Evolutionary conservation across 108 stramenopile genomes (phyloP).

Genomic region (Aurantiochytrium sp.): DNA sequence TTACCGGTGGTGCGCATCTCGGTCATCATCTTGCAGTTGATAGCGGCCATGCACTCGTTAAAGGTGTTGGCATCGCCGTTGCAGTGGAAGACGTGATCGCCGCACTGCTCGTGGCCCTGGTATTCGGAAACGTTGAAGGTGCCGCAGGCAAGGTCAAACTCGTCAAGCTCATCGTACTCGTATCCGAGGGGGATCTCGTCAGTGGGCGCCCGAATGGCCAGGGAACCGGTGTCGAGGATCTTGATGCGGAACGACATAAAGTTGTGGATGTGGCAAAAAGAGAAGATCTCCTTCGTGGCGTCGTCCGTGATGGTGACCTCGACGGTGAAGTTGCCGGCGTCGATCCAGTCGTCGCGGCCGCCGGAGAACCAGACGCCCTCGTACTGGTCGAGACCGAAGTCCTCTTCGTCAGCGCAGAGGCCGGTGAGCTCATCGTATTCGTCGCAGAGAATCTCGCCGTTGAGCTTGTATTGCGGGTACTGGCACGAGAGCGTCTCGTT

Average conservation of each 20-base stretch:
- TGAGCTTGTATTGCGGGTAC: conserved; percentile 67
- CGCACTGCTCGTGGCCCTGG: conserved; percentile 30
- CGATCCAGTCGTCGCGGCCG: conserved; percentile 63
- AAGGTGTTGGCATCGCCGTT: conserved; percentile 27
- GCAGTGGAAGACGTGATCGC: conserved; percentile 33
- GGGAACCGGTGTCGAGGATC: conserved; percentile 47
- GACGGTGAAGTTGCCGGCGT: conserved; percentile 48
- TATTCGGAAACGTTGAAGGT: conserved; percentile 39
- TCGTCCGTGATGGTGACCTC: conserved; percentile 47
- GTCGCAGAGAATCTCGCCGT: conserved; percentile 54
- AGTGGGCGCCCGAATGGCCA: conserved; percentile 22
- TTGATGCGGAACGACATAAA: conserved; percentile 65
- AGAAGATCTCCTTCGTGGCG: conserved; percentile 67
- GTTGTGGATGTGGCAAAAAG: conserved; percentile 79
- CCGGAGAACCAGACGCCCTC: conserved; percentile 67
- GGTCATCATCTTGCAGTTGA: conserved; percentile 42
- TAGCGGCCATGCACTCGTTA: conserved; percentile 39
- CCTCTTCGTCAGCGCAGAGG: not conserved
- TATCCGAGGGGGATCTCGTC: conserved; percentile 42
- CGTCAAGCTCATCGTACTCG: conserved; percentile 38
- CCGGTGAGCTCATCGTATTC: conserved; percentile 19
- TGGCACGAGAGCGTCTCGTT: conserved; percentile 45
- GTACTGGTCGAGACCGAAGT: conserved; percentile 73
- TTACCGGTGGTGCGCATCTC: conserved; percentile 33
- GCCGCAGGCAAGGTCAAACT: conserved; percentile 62